Percentiles rank a stretch among this genome's conserved stretches.
Conservation (phyloP, 2,329 filamentous ascomycete genomes). For the Biscogniauxia sp. region DNA sequence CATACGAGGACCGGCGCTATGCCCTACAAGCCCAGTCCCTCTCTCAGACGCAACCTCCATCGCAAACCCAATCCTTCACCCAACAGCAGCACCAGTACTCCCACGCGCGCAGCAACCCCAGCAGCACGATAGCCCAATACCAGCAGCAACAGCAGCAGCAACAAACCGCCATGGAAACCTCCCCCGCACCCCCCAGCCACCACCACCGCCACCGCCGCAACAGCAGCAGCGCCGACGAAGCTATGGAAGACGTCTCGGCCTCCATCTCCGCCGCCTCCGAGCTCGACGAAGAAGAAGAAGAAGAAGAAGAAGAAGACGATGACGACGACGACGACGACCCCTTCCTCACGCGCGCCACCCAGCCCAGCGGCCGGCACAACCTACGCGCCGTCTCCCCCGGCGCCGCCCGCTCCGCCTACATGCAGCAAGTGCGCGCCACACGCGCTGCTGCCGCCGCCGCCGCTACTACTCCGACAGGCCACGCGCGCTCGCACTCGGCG, state of each 20-base stretch:
- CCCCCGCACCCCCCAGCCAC: constrained; percentile 12
- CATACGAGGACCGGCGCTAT: constrained; percentile 64
- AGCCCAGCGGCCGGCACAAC: constrained; percentile 13
- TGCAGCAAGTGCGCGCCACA: constrained; percentile 22
- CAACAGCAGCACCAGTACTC: constrained; percentile 1
- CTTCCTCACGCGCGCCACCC: constrained; percentile 22
- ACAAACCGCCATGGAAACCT: constrained; percentile 20
- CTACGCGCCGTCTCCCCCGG: constrained; percentile 20
- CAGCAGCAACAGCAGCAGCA: neutral
- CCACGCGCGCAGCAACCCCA: constrained; percentile 4
- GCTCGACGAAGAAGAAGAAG: constrained; percentile 8
- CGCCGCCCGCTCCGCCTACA: constrained; percentile 22
- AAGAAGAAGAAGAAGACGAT: constrained; percentile 15
- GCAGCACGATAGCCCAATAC: neutral
- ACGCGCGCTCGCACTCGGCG: constrained; percentile 2
- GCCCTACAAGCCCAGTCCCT: constrained; percentile 9
- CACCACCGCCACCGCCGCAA: constrained; percentile 14
- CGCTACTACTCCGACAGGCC: constrained; percentile 13
- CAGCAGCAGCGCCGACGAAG: constrained; percentile 22
- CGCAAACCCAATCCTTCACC: constrained; percentile 11
- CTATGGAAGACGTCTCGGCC: constrained; percentile 23
- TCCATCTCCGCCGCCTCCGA: too few species aligned
- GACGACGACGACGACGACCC: constrained; percentile 30
- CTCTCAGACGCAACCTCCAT: constrained; percentile 6
- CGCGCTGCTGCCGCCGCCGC: constrained; percentile 8